A percentile compares a stretch with the other conserved stretches of the same genome.
phyloP scores from a whole-genome alignment of 257 asterid genomes.

The Solanum pimpinellifolium region DNA sequence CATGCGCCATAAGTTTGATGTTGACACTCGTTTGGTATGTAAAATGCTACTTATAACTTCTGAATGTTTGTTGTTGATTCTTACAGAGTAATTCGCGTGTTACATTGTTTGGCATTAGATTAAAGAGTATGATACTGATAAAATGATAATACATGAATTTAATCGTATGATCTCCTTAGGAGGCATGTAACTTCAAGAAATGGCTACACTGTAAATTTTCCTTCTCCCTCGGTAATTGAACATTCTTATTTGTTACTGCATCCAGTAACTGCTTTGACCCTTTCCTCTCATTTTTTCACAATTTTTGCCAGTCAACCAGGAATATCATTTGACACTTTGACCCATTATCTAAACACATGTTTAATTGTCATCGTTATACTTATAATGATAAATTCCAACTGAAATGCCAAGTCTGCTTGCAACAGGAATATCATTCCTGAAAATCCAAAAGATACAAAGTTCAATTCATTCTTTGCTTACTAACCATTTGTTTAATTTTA shows the following conservation, averaged over 20 bases:
- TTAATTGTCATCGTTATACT: neutral
- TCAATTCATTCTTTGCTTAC: neutral
- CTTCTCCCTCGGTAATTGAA: neutral
- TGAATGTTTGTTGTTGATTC: neutral
- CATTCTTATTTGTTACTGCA: no score
- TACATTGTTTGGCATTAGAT: neutral
- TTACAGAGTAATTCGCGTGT: neutral
- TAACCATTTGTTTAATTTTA: neutral
- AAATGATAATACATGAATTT: neutral
- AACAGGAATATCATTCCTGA: neutral
- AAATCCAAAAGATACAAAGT: neutral
- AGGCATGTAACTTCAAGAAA: neutral
- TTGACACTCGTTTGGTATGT: conserved; percentile 91
- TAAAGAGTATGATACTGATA: neutral
- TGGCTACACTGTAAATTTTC: neutral
- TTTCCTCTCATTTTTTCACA: neutral
- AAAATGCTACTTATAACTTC: neutral
- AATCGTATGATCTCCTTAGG: neutral
- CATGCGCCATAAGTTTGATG: conserved; percentile 99
- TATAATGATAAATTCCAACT: neutral
- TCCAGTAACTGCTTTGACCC: neutral
- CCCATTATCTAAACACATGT: neutral
- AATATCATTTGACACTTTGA: neutral
- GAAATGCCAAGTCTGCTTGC: neutral
- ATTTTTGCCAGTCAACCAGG: neutral